A percentile compares a stretch with the other conserved stretches of the same genome.
Evolutionary conservation across 495 filamentous ascomycete species (phyloP).

Genomic region (Penicillium coprophilum): DNA sequence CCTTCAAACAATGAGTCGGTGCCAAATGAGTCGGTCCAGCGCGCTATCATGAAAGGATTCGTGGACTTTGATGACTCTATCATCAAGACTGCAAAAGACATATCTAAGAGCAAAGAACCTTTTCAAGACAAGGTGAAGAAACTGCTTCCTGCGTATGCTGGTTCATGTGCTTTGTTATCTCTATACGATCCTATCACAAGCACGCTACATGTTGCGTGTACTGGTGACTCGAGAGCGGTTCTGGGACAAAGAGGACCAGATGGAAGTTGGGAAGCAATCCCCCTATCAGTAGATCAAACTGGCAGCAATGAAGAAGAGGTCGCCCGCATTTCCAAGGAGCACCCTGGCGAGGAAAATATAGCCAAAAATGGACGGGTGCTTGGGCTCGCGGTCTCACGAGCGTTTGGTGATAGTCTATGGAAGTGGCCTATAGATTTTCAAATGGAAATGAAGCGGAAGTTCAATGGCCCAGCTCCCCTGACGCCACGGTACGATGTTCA

Average conservation of each 20-base stretch:
- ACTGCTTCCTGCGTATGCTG: constrained; percentile 48
- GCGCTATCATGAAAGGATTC: constrained; percentile 50
- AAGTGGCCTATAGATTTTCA: constrained; percentile 58
- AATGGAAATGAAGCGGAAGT: constrained; percentile 39
- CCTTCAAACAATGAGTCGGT: constrained; percentile 5
- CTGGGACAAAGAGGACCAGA: constrained; percentile 49
- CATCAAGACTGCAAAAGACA: constrained; percentile 39
- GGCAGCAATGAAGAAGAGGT: constrained; percentile 54
- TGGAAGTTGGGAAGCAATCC: constrained; percentile 48
- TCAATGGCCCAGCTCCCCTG: constrained; percentile 46
- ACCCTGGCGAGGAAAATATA: constrained; percentile 57
- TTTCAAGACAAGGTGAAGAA: constrained; percentile 35
- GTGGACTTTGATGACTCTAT: constrained; percentile 50
- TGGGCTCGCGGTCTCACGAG: constrained; percentile 56
- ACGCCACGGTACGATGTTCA: constrained; percentile 35
- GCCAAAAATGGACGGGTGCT: constrained; percentile 56
- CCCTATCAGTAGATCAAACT: constrained; percentile 60
- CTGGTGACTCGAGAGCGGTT: constrained; percentile 61
- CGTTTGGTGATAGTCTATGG: constrained; percentile 64
- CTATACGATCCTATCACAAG: constrained; percentile 51
- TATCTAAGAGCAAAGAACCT: constrained; percentile 21
- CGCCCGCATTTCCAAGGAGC: constrained; percentile 49
- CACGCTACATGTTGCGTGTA: constrained; percentile 57
- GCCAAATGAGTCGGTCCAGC: constrained; percentile 34
- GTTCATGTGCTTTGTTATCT: constrained; percentile 61